Percentiles rank a stretch among this genome's conserved stretches.
Evolutionary conservation across 768 basidiomycete genomes (phyloP).

Genomic region (Russula earlei): DNA sequence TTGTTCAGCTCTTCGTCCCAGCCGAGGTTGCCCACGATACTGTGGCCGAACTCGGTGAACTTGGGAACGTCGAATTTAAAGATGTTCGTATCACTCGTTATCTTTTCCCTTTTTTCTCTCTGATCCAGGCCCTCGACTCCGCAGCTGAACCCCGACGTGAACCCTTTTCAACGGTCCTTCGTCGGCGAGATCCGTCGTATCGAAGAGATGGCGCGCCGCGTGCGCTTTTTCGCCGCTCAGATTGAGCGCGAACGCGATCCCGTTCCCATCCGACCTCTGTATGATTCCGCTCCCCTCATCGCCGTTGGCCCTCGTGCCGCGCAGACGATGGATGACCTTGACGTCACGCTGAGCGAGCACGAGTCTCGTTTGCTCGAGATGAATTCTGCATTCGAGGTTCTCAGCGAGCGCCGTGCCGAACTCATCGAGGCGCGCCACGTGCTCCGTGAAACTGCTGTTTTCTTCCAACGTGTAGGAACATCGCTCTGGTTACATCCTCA

Average conservation of each 20-base stretch:
- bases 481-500: neutral
- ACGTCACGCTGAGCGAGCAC: conserved; percentile 76
- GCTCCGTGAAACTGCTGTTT: conserved; percentile 87
- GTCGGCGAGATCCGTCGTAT: conserved; percentile 91
- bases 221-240: conserved; percentile 81
- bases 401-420: conserved; percentile 80
- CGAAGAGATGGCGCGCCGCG: conserved; percentile 92
- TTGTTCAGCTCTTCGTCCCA: conserved; percentile 94
- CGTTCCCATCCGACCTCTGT: conserved; percentile 73
- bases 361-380: conserved; percentile 78
- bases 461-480: conserved; percentile 71
- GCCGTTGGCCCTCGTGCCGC: conserved; percentile 89
- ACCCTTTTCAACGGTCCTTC: conserved; percentile 97
- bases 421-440: conserved; percentile 92
- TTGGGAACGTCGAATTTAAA: conserved; percentile 94
- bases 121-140: neutral
- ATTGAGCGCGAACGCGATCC: conserved; percentile 80
- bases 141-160: conserved; percentile 88
- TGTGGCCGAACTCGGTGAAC: conserved; percentile 88
- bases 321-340: conserved; percentile 89
- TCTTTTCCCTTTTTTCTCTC: neutral
- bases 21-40: conserved; percentile 97
- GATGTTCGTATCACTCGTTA: conserved; percentile 50
- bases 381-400: conserved; percentile 86
- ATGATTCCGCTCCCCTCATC: conserved; percentile 78